These are phyloP conservation scores for Alternaria burnsii DNA, from an alignment of 2,329 filamentous ascomycete species.

Conservation along the genomic window DNA sequence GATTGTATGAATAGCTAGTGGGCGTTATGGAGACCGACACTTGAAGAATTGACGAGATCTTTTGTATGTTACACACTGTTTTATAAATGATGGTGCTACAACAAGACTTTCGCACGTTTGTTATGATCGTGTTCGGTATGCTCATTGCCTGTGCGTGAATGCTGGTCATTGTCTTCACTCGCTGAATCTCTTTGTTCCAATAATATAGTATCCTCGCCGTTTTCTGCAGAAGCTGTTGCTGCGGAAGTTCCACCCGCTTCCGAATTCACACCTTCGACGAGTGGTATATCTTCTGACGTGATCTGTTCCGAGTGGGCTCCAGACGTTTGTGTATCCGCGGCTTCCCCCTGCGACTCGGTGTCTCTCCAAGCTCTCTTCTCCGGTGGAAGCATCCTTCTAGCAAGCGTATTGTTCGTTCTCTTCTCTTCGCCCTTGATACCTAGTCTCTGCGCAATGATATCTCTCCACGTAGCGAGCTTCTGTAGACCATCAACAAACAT, in stretches of 20 bases:
- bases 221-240: neutral
- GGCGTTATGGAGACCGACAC: neutral
- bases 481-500: slow-evolving; percentile 38
- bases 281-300: neutral
- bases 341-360: neutral
- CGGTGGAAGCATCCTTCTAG: neutral
- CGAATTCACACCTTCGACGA: neutral
- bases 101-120: neutral
- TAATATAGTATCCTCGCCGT: neutral
- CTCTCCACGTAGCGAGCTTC: slow-evolving; percentile 45
- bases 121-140: neutral
- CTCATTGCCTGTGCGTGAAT: neutral
- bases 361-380: neutral
- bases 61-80: neutral
- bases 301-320: neutral
- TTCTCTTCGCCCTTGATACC: slow-evolving; percentile 24
- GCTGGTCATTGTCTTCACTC: neutral
- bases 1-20: neutral
- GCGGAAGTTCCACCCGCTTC: neutral
- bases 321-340: neutral
- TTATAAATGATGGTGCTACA: neutral
- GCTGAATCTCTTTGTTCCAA: neutral
- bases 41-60: neutral
- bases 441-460: slow-evolving; percentile 38
- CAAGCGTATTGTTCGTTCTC: neutral